These are phyloP conservation scores for Choanephora cucurbitarum DNA, from an alignment of 371 early-diverging fungal genomes.

Conservation along the genomic window DNA sequence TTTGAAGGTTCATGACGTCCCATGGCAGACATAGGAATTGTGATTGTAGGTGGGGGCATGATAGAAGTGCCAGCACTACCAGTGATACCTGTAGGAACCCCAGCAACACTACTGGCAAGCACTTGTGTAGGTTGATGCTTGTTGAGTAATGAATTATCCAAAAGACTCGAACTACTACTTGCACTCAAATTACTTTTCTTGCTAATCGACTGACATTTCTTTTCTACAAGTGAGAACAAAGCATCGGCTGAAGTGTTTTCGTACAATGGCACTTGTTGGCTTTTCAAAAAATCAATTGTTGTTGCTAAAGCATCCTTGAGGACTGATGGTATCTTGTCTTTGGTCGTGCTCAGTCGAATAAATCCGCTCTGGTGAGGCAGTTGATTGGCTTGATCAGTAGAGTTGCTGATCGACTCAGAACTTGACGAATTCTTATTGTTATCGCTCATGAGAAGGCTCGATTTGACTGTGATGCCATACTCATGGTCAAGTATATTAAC, in stretches of 20 bases:
- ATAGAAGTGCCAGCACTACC: constrained; percentile 3
- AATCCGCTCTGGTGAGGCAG: not conserved
- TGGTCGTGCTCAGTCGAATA: constrained; percentile 14
- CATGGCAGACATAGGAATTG: constrained; percentile 4
- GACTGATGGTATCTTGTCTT: constrained; percentile 1
- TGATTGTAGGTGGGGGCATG: constrained; percentile 11
- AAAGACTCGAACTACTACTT: constrained; percentile 7
- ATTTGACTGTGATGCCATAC: constrained; percentile 8
- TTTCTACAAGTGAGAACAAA: constrained; percentile 7
- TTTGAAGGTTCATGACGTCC: not conserved
- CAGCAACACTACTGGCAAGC: not conserved
- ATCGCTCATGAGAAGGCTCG: not conserved
- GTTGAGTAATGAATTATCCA: not conserved
- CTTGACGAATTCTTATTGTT: too few relatives aligned
- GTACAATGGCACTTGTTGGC: constrained; percentile 13
- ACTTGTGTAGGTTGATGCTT: constrained; percentile 2
- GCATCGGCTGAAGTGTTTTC: constrained; percentile 10
- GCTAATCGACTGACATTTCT: not conserved
- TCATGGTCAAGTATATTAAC: constrained; percentile 1
- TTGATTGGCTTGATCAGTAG: too few relatives aligned
- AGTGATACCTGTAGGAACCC: not conserved
- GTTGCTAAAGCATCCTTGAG: constrained; percentile 13
- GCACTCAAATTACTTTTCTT: constrained; percentile 1
- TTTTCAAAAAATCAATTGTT: constrained; percentile 15
- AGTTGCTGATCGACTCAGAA: too few relatives aligned